These are phyloP conservation scores for Annona squamosa DNA, from an alignment of 164 flowering plant species.

Conservation along the genomic window DNA sequence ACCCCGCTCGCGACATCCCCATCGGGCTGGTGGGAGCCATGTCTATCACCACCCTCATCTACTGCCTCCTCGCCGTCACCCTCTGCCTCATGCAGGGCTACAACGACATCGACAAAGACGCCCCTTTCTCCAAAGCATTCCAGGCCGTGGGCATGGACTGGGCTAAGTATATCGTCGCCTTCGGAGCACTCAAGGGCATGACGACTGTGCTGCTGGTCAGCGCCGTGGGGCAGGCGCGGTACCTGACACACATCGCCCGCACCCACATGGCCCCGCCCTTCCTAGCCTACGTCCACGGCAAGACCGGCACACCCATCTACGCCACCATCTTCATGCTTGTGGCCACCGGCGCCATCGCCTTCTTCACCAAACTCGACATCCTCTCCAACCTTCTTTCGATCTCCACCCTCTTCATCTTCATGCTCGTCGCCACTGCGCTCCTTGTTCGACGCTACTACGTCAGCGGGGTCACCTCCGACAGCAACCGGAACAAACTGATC, in stretches of 20 bases:
- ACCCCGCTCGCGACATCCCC: conserved; percentile 51
- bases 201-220: conserved; percentile 51
- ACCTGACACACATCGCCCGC: conserved; percentile 73
- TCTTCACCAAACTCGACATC: conserved; percentile 47
- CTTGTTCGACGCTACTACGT: conserved; percentile 50
- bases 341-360: conserved; percentile 35
- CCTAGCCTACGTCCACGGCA: conserved; percentile 36
- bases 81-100: conserved; percentile 47
- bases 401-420: conserved; percentile 52
- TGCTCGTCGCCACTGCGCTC: conserved; percentile 45
- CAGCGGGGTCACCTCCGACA: conserved; percentile 25
- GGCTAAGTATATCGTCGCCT: conserved; percentile 63
- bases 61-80: conserved; percentile 35
- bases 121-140: conserved; percentile 58
- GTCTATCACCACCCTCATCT: conserved; percentile 23
- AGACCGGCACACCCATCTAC: conserved; percentile 50
- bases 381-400: conserved; percentile 49
- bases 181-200: conserved; percentile 67
- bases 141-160: conserved; percentile 42
- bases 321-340: conserved; percentile 49
- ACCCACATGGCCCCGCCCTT: conserved; percentile 77
- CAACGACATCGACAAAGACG: conserved; percentile 26
- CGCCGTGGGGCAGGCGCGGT: conserved; percentile 68
- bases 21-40: conserved; percentile 50
- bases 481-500: conserved; percentile 32